phyloP scores from a whole-genome alignment of 768 basidiomycete genomes.

The Termitomyces sp. region DNA sequence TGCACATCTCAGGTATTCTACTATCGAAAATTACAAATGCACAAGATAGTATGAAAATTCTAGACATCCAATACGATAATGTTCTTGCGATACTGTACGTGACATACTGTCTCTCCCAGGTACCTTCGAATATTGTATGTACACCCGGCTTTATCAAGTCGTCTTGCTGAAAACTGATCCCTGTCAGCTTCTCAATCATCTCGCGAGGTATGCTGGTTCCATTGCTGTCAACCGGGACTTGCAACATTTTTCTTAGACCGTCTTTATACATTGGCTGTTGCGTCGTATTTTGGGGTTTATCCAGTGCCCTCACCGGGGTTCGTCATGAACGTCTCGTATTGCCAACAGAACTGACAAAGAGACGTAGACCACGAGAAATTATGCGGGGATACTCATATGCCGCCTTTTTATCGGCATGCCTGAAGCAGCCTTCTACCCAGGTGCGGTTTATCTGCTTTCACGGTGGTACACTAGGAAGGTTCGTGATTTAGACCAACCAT shows the following conservation, averaged over 20 bases:
- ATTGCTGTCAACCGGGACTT: not conserved
- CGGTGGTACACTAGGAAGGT: constrained; percentile 57
- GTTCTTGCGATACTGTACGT: constrained; percentile 50
- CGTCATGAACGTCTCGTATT: constrained; percentile 2
- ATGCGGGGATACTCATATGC: constrained; percentile 46
- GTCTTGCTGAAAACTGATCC: not conserved
- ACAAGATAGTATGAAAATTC: not conserved
- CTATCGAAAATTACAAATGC: too few relatives aligned
- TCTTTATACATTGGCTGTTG: constrained; percentile 56
- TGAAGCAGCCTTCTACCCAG: constrained; percentile 65
- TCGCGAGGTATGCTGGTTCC: constrained; percentile 33
- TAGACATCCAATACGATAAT: constrained; percentile 49
- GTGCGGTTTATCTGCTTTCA: constrained; percentile 40
- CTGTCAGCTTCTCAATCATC: constrained; percentile 46
- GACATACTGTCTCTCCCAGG: constrained; percentile 55
- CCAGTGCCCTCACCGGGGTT: constrained; percentile 59
- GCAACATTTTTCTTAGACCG: constrained; percentile 34
- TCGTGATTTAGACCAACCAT: not conserved
- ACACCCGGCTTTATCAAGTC: not conserved
- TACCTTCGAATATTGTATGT: constrained; percentile 61
- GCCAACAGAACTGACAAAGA: not conserved
- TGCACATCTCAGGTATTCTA: constrained; percentile 34
- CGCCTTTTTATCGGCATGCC: constrained; percentile 62
- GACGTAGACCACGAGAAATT: constrained; percentile 44
- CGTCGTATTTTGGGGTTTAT: constrained; percentile 56